phyloP scores from a whole-genome alignment of 768 basidiomycete species.

The Gautieria morchelliformis region DNA sequence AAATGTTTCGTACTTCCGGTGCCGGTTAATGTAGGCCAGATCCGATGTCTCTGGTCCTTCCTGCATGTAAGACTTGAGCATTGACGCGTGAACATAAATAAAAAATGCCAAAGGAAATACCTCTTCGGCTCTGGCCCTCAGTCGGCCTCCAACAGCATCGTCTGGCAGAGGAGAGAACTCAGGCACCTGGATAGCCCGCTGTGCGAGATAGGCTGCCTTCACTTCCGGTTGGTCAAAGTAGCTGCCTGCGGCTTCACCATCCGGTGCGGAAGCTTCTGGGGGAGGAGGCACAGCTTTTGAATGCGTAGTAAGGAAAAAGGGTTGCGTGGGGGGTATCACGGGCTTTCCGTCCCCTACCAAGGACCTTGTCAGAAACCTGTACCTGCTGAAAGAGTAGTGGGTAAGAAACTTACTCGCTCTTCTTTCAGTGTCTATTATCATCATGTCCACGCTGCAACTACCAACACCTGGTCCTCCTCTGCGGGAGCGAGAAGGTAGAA shows the following conservation, averaged over 20 bases:
- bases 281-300: conserved; percentile 34
- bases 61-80: conserved; percentile 23
- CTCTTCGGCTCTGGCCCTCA: conserved; percentile 65
- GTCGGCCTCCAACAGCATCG: conserved; percentile 54
- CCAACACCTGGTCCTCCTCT: conserved; percentile 77
- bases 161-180: conserved; percentile 43
- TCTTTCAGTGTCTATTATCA: conserved; percentile 75
- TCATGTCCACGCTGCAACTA: conserved; percentile 65
- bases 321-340: neutral
- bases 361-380: neutral
- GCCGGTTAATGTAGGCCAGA: conserved; percentile 69
- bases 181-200: conserved; percentile 70
- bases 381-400: neutral
- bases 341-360: conserved; percentile 1
- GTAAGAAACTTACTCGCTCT: conserved; percentile 53
- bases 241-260: conserved; percentile 52
- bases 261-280: conserved; percentile 35
- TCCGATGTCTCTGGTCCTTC: conserved; percentile 65
- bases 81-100: conserved; percentile 6
- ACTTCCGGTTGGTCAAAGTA: conserved; percentile 77
- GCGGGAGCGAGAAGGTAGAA: conserved; percentile 71
- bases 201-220: conserved; percentile 57
- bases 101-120: conserved; percentile 27
- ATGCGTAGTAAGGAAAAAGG: conserved; percentile 69
- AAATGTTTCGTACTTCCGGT: conserved; percentile 77